Base-by-base conservation (phyloP, 441 rosid species). In the Rhodomyrtus psidioides region DNA sequence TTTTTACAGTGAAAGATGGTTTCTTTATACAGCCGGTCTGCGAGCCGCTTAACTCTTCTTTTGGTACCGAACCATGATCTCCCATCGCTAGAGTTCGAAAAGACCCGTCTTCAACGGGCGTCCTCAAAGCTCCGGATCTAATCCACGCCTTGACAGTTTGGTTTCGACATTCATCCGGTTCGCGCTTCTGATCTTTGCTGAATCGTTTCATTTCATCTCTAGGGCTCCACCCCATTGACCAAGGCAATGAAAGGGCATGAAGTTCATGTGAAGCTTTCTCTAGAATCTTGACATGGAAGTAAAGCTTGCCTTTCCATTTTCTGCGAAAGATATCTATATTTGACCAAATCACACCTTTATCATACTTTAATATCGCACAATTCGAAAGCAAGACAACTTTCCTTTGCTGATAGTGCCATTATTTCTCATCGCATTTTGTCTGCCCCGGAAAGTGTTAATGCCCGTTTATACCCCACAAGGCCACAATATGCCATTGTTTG, bases 381-480 rank as follows among this genome's bases (percentile, higher is more conserved):
- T 30, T 87, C 51, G 88, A 90, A 92, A 89, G 94, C 86, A 55
- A 57, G 21, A 65, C n/a, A 57, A 84, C 94, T 92, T 91, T 87
- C 79, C 79, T 65, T 27, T 57, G 84, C 42, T 58, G 14, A 60
- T 84, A 83, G 58, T 87, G 58, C 70, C 26, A 54, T 6, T 81
- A 53, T 27, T 55, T 74, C 79, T 65, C 79, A 34, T 34, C 34
- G 49, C 49, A 39, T 26, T 34, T 65, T 34, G 79, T 65, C 79
- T 9, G 13, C 79, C 79, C 79, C 26, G 4, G 23, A 65, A 65
- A 34, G 79, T 42, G 49, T 34, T 65, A 65, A 65, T 65, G 49
- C 49, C 14, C 49, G 8, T 65, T 65, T 65, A 34, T 65, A 65
- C 79, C 76, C 79, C 79, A 34, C 79, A 34, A 21, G 79, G 46